phyloP scores from a whole-genome alignment of 331 rosid species.

The Acacia concinna region DNA sequence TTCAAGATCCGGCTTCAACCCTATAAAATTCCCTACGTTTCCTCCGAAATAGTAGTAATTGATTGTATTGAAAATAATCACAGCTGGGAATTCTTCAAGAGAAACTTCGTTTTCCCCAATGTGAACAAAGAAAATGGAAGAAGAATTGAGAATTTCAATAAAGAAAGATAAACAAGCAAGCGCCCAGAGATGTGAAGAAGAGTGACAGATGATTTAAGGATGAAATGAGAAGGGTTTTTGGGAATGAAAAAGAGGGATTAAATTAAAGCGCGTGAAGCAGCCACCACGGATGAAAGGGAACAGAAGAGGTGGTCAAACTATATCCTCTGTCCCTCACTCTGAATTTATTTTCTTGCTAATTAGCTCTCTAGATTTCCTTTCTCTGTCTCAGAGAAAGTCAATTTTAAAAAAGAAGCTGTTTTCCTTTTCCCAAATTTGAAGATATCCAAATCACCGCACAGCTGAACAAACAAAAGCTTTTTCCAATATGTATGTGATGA shows the following conservation, averaged over 20 bases:
- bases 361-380: background rate
- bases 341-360: background rate
- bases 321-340: background rate
- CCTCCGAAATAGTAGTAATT: background rate
- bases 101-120: background rate
- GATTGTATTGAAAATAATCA: background rate
- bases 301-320: constrained; percentile 31
- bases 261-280: constrained; percentile 35
- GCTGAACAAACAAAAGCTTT: background rate
- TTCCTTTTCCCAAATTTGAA: background rate
- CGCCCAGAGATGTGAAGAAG: background rate
- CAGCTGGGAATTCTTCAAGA: background rate
- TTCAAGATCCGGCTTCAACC: constrained; percentile 20
- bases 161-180: background rate
- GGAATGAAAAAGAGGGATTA: constrained; percentile 5
- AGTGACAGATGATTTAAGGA: constrained; percentile 10
- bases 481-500: background rate
- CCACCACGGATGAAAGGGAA: constrained; percentile 1
- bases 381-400: background rate
- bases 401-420: background rate
- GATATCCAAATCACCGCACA: background rate
- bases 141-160: background rate
- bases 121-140: background rate
- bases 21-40: background rate
- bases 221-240: constrained; percentile 25